A percentile compares a stretch with the other conserved stretches of the same genome.
These are phyloP conservation scores for Pseudogymnoascus sp. DNA, from an alignment of 2,329 filamentous ascomycete genomes.

Conservation along the genomic window DNA sequence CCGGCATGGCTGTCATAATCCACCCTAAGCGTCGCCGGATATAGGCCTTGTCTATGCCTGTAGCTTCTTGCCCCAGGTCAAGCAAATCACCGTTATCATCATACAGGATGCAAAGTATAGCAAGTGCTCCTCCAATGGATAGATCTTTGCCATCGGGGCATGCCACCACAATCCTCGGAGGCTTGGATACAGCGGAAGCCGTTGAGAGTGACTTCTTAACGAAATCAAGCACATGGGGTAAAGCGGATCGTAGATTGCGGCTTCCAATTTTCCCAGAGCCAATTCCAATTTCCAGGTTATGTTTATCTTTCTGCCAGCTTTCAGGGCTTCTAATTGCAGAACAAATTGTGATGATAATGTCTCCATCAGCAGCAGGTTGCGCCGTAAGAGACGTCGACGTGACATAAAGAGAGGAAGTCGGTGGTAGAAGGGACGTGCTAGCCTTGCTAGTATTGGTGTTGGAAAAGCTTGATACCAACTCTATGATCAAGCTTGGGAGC, in stretches of 20 bases:
- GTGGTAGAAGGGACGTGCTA: slow-evolving; percentile 13
- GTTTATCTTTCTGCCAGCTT: slow-evolving; percentile 30
- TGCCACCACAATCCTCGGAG: slow-evolving; percentile 46
- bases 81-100: slow-evolving; percentile 50
- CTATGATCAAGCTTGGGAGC: slow-evolving; percentile 43
- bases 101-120: slow-evolving; percentile 67
- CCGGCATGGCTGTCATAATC: slow-evolving; percentile 71
- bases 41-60: slow-evolving; percentile 59
- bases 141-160: slow-evolving; percentile 76
- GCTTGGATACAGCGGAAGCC: neutral
- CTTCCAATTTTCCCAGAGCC: slow-evolving; percentile 71
- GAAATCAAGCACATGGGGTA: slow-evolving; percentile 54
- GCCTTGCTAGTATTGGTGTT: neutral
- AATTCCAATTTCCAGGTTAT: slow-evolving; percentile 52
- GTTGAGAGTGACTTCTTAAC: slow-evolving; percentile 19
- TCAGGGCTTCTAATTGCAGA: slow-evolving; percentile 39
- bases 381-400: slow-evolving; percentile 16
- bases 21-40: slow-evolving; percentile 74
- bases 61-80: neutral
- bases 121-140: slow-evolving; percentile 69
- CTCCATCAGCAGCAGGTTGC: neutral
- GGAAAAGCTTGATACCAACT: slow-evolving; percentile 33
- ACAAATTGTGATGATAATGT: slow-evolving; percentile 34
- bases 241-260: slow-evolving; percentile 67
- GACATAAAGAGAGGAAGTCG: slow-evolving; percentile 26